These are phyloP conservation scores for Hypomontagnella submonticulosa DNA, from an alignment of 495 filamentous ascomycete genomes.

Conservation along the genomic window DNA sequence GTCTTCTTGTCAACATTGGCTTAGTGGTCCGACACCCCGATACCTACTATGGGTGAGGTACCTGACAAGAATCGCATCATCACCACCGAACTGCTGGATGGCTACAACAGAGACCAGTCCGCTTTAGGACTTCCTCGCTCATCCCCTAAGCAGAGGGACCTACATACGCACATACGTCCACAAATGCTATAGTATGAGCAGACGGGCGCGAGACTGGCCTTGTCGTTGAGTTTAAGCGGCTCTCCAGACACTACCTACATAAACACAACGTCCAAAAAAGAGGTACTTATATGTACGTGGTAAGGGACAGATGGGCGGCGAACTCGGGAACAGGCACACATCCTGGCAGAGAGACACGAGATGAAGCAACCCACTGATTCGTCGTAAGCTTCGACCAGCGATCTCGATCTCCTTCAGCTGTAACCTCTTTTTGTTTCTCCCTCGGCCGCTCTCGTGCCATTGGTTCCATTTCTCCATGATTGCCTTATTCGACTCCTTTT, in stretches of 20 bases:
- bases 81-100: constrained; percentile 25
- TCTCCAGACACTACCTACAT: constrained; percentile 16
- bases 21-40: constrained; percentile 41
- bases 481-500: background rate
- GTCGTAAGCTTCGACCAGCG: constrained; percentile 34
- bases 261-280: constrained; percentile 29
- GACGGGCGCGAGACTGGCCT: constrained; percentile 18
- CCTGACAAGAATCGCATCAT: constrained; percentile 35
- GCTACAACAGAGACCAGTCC: constrained; percentile 26
- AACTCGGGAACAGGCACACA: constrained; percentile 36
- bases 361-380: constrained; percentile 44
- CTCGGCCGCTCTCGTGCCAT: constrained; percentile 27
- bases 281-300: constrained; percentile 25
- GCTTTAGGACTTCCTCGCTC: constrained; percentile 14
- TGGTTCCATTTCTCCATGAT: constrained; percentile 18
- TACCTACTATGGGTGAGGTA: constrained; percentile 18
- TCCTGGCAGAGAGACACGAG: constrained; percentile 43
- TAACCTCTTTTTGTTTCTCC: constrained; percentile 20
- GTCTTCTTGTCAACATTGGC: constrained; percentile 34
- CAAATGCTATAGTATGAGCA: constrained; percentile 11
- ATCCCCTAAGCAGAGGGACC: constrained; percentile 1
- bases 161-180: too few relatives aligned
- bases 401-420: constrained; percentile 41
- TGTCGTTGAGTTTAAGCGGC: constrained; percentile 21
- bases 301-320: constrained; percentile 30